Evolutionary conservation across 352 stramenopile genomes (phyloP).

Genomic region (Globisporangium polare): DNA sequence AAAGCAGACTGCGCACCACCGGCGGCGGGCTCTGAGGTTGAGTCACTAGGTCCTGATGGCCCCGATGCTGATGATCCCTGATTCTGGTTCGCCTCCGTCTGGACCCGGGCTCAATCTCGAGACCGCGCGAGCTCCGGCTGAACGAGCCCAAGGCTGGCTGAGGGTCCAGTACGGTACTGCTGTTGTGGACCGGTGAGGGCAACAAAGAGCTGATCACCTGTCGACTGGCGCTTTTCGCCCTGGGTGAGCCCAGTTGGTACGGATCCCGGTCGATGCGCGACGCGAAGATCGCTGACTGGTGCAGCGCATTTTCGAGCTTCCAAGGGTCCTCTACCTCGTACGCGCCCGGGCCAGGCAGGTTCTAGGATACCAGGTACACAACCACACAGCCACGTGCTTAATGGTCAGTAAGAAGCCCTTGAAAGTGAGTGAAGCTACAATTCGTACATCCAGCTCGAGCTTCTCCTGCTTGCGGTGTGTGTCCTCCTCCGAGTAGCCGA

Average conservation of each 20-base stretch:
- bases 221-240: not conserved
- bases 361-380: slow-evolving; percentile 17
- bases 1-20: slow-evolving; percentile 4
- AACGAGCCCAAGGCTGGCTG: slow-evolving; percentile 6
- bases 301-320: slow-evolving; percentile 12
- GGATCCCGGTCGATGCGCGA: slow-evolving; percentile 14
- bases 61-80: not conserved
- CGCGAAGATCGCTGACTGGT: slow-evolving; percentile 18
- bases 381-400: no score
- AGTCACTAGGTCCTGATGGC: not conserved
- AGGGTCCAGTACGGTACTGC: not conserved
- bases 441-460: slow-evolving; percentile 20
- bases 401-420: not conserved
- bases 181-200: not conserved
- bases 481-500: slow-evolving; percentile 44
- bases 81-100: not conserved
- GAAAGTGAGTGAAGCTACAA: not conserved
- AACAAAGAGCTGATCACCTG: not conserved
- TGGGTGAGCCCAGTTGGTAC: slow-evolving; percentile 13
- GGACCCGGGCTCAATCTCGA: not conserved
- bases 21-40: not conserved
- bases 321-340: slow-evolving; percentile 41
- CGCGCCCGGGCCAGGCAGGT: slow-evolving; percentile 42
- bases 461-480: slow-evolving; percentile 9
- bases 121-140: slow-evolving; percentile 5